Evolutionary conservation across 1,139 yeast species (phyloP).

Genomic region (Hyphopichia buzzinii): DNA sequence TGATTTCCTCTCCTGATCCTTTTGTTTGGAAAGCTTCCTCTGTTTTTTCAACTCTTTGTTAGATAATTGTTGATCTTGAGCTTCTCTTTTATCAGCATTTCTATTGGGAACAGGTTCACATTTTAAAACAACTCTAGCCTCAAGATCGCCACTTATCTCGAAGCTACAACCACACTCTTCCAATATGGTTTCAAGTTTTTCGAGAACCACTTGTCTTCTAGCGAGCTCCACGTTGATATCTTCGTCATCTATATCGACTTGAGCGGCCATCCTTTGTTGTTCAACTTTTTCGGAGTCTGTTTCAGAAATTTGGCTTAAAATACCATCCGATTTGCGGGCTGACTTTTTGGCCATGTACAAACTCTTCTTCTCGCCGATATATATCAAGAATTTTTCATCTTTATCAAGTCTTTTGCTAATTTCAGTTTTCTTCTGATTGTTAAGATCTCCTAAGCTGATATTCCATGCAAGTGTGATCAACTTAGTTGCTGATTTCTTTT

Average conservation of each 20-base stretch:
- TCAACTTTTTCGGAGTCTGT: constrained; percentile 9
- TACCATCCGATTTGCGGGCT: constrained; percentile 12
- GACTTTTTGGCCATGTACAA: constrained; percentile 13
- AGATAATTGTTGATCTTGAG: constrained; percentile 7
- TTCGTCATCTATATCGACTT: constrained; percentile 13
- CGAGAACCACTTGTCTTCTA: constrained; percentile 29
- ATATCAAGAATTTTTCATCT: constrained; percentile 33
- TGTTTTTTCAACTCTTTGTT: constrained; percentile 19
- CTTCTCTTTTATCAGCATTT: constrained; percentile 10
- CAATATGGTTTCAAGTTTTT: constrained; percentile 23
- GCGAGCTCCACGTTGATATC: constrained; percentile 27
- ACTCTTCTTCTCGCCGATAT: constrained; percentile 22
- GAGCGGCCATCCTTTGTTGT: constrained; percentile 8
- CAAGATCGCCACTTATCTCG: constrained; percentile 30
- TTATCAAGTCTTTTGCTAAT: constrained; percentile 29
- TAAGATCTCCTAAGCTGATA: constrained; percentile 39
- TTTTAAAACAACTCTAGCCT: constrained; percentile 16
- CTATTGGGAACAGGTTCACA: constrained; percentile 15
- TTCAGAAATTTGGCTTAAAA: neutral
- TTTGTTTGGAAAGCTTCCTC: constrained; percentile 13
- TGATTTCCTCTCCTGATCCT: constrained; percentile 12
- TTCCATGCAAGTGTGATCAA: constrained; percentile 36
- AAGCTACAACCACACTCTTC: constrained; percentile 29
- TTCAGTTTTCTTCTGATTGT: constrained; percentile 37
- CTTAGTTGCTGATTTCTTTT: constrained; percentile 39